Percentiles rank a stretch among this genome's conserved stretches.
phyloP scores from a whole-genome alignment of 1,284 basidiomycete species.

The Cryptococcus sp. region DNA sequence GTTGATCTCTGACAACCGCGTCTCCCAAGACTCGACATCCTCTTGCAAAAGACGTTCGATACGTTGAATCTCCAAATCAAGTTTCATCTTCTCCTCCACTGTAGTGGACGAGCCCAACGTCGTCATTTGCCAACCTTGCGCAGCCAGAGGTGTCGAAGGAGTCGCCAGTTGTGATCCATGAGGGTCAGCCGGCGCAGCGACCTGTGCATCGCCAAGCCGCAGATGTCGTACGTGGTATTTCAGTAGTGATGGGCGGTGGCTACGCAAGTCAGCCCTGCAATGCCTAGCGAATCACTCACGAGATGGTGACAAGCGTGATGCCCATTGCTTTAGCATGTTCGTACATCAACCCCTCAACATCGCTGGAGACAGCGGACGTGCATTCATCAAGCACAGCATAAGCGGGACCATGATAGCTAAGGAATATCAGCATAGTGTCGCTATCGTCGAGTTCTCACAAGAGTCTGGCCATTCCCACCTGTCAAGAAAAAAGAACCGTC shows the following conservation, averaged over 20 bases:
- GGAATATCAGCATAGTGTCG: constrained; percentile 4
- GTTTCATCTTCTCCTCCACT: constrained; percentile 42
- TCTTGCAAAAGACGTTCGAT: constrained; percentile 44
- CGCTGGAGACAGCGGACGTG: constrained; percentile 93
- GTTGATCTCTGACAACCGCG: constrained; percentile 66
- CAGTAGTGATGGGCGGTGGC: constrained; percentile 57
- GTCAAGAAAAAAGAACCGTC: background rate
- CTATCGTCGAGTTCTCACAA: constrained; percentile 34
- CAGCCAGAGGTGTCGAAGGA: constrained; percentile 32
- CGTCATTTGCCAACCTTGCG: constrained; percentile 49
- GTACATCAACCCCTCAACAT: constrained; percentile 96
- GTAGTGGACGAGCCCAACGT: constrained; percentile 33
- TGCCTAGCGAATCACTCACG: constrained; percentile 48
- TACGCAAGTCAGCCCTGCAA: constrained; percentile 18
- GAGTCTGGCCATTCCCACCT: constrained; percentile 64
- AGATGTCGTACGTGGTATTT: constrained; percentile 60
- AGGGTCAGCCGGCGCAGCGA: constrained; percentile 5
- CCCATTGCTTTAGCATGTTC: constrained; percentile 88
- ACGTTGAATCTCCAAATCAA: constrained; percentile 55
- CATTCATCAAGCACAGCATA: constrained; percentile 67
- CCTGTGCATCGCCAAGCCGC: constrained; percentile 45
- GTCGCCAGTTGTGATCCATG: constrained; percentile 15
- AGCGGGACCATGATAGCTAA: constrained; percentile 44
- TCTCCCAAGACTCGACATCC: constrained; percentile 70
- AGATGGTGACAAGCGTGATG: constrained; percentile 91